Conservation (phyloP, 148 eudicot genomes). For the Polygonum aviculare region DNA sequence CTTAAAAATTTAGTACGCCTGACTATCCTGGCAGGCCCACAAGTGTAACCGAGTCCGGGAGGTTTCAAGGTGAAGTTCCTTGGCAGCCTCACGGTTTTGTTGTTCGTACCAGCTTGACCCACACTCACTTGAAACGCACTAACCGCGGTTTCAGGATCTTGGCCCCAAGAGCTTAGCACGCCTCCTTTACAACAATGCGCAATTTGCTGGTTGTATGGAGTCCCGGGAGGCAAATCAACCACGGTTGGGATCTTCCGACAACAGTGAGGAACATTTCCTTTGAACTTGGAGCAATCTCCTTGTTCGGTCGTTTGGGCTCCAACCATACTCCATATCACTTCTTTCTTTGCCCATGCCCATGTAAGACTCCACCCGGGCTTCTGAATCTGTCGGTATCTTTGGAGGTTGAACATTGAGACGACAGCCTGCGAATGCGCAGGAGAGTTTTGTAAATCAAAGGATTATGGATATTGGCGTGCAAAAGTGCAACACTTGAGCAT, state of each 20-base stretch:
- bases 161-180: constrained; percentile 49
- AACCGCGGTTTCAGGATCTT: constrained; percentile 47
- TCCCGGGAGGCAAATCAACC: constrained; percentile 57
- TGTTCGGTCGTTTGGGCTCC: constrained; percentile 68
- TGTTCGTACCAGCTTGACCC: constrained; percentile 50
- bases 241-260: constrained; percentile 51
- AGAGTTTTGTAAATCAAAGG: no score
- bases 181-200: constrained; percentile 73
- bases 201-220: constrained; percentile 60
- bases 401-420: constrained; percentile 57
- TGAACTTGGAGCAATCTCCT: constrained; percentile 63
- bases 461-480: no score
- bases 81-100: constrained; percentile 46
- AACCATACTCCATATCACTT: constrained; percentile 52
- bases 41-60: constrained; percentile 69
- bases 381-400: constrained; percentile 60
- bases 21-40: constrained; percentile 49
- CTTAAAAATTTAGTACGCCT: constrained; percentile 30
- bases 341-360: constrained; percentile 78
- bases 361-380: constrained; percentile 62
- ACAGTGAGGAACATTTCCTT: constrained; percentile 54
- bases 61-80: constrained; percentile 48
- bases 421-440: constrained; percentile 27
- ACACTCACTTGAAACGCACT: constrained; percentile 58
- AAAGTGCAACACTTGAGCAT: no score